Conservation (phyloP, 306 rosid species). For the Hippophae rhamnoides region DNA sequence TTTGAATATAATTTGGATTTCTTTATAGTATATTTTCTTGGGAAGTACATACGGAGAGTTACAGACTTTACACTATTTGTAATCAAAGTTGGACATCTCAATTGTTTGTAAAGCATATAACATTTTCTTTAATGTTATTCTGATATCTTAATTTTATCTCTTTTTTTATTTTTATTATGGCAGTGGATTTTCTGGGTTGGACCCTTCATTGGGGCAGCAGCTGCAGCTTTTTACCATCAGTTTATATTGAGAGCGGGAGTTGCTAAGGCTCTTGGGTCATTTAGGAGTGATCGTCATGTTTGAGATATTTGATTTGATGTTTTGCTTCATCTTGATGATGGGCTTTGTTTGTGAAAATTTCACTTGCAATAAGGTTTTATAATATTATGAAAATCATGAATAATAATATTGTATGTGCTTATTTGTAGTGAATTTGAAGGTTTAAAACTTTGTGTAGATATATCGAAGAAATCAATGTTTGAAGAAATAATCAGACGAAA, state of each 20-base stretch:
- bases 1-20: neutral
- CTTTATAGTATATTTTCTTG: neutral
- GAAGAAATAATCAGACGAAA: too few species aligned
- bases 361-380: too few species aligned
- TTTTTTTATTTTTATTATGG: constrained; percentile 9
- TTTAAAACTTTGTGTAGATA: too few species aligned
- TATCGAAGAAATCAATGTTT: too few species aligned
- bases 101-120: neutral
- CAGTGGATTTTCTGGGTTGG: constrained; percentile 99
- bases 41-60: too few species aligned
- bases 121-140: neutral
- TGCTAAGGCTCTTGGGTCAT: constrained; percentile 77
- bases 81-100: neutral
- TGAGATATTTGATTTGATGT: neutral
- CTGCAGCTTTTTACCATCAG: constrained; percentile 94
- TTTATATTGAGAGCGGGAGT: constrained; percentile 88
- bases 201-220: constrained; percentile 82
- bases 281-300: constrained; percentile 71
- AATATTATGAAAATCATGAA: too few species aligned
- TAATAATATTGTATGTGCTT: too few species aligned
- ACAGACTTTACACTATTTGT: too few species aligned
- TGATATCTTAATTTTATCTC: constrained; percentile 7
- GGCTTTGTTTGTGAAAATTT: neutral
- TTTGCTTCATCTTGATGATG: neutral
- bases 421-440: too few species aligned